Conservation (phyloP, 2,329 filamentous ascomycete species). For the Plenodomus lindquistii region DNA sequence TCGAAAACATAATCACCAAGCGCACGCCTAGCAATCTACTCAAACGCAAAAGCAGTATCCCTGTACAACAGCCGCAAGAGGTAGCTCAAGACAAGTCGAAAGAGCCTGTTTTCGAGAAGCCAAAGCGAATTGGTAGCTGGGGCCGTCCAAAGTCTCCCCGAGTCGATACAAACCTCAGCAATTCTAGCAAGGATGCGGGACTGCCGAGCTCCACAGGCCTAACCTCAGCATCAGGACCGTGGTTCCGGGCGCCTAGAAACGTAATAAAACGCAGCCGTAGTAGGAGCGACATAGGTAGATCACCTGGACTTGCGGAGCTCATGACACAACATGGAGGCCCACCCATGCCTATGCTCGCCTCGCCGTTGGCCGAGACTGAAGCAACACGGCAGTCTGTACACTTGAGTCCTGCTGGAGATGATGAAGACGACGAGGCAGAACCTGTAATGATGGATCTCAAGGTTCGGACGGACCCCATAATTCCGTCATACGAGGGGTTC, state of each 20-base stretch:
- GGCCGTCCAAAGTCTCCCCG: constrained; percentile 47
- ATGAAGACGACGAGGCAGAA: constrained; percentile 52
- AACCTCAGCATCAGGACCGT: constrained; percentile 39
- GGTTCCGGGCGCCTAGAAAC: constrained; percentile 45
- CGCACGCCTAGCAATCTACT: constrained; percentile 51
- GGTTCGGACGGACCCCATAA: constrained; percentile 67
- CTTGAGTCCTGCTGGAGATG: constrained; percentile 43
- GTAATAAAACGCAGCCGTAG: constrained; percentile 58
- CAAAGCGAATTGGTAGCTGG: constrained; percentile 48
- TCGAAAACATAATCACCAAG: constrained; percentile 52
- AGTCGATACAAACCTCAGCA: constrained; percentile 44
- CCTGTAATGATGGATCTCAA: constrained; percentile 65
- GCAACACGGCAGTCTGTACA: constrained; percentile 37
- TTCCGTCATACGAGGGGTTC: constrained; percentile 76
- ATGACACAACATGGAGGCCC: constrained; percentile 63
- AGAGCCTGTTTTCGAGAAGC: constrained; percentile 38
- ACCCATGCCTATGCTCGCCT: constrained; percentile 59
- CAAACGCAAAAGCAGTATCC: constrained; percentile 52
- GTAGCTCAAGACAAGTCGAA: constrained; percentile 31
- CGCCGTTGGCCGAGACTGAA: constrained; percentile 47
- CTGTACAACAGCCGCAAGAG: constrained; percentile 31
- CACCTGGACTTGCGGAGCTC: constrained; percentile 55
- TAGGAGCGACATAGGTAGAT: constrained; percentile 58
- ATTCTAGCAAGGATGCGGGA: constrained; percentile 60
- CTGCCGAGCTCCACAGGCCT: constrained; percentile 49